Base-by-base conservation (phyloP, 2,329 filamentous ascomycete genomes). In the Cercospora sp. region DNA sequence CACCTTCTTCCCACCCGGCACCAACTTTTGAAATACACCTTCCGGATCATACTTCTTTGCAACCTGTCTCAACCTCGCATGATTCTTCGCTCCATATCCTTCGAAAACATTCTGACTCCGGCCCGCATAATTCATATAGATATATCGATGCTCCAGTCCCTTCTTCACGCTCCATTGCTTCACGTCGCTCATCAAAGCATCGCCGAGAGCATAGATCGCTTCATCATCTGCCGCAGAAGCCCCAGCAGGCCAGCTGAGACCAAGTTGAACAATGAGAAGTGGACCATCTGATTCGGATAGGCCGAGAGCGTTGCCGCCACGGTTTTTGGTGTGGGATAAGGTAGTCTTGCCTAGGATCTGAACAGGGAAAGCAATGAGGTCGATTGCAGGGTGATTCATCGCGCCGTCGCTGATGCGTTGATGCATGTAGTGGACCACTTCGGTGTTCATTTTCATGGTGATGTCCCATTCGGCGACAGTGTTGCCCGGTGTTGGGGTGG, bases 111-210 rank as follows among this genome's bases (percentile, higher is more conserved):
- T 30, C 60, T 69, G 67, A 33, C 60, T 58, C 30, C 36, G 18
- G n/a, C 65, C 67, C 8, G 66, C 70, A 53, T 71, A 71, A 36
- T 71, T 71, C 66, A 64, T 40, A 60, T 71, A 71, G 12, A 70
- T 65, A 33, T 64, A 71, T 20, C 60, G 60, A 62, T 62, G 60
- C 6, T 40, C 60, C 26, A 62, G 13, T 3, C 60, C 60, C 5
- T 23, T 62, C n/a, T 48, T n/a, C 42, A 45, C 60, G 23, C 60
- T 62, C 60, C 60, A 62, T 33, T 58, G 31, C 31, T 64, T 64
- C 12, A 42, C 45, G 16, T 64, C 48, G 31, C 20, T 26, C 31
- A 58, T 42, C 1, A 58, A 8, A 12, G 62, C 62, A 8, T 64
- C 51, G 31, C 62, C 51, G 5, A 53, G 42, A 9, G 58, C 45